Evolutionary conservation across 805 yeast genomes (phyloP), one percentile per base, ranked within the genome.

Genomic region (Ogataea ganodermae): DNA sequence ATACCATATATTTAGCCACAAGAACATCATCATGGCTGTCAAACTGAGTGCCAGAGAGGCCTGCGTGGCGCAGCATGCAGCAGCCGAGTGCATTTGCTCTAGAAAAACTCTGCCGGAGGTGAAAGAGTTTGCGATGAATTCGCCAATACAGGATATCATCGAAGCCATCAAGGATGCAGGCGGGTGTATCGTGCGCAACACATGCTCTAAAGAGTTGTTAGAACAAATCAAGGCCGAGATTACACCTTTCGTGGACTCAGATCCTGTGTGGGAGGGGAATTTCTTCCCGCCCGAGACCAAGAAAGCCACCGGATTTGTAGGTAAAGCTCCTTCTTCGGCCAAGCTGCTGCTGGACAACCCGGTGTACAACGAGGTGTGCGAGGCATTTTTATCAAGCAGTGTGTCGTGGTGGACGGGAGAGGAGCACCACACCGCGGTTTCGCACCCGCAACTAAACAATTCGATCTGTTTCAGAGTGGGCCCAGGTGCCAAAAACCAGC

Each of bases 401-500:
- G 59, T 56, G 48, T 44, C 48, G 10, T 60, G 56, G 50, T 51
- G 57, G 57, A 50, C 51, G 18, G 65, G 65, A 8, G 49, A 58
- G 3, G 51, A 57, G 23, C 20, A 53, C 9, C 51, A 42, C 33
- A 52, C 51, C n/a, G 65, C 64, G 1, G 46, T 51, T 32, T 51
- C 61, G 4, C 53, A 56, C 9, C 54, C 61, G 24, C 57, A 57
- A 32, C 44, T 46, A 16, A 56, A 56, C 41, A 53, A 58, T 18
- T 48, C 53, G 4, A 56, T 60, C 32, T 46, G 58, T 13, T 58
- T 56, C 47, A 47, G 60, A 33, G 53, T 61, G 39, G 63, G 64
- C 1, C 64, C 66, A 7, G 62, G 61, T n/a, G 61, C 63, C n/a
- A 37, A 37, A 6, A 28, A 45, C 42, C 66, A 61, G 49, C 55